Percentiles rank a stretch among this genome's conserved stretches.
phyloP scores from a whole-genome alignment of 192 early-diverging fungal species.

The Jimgerdemannia flammicorona region DNA sequence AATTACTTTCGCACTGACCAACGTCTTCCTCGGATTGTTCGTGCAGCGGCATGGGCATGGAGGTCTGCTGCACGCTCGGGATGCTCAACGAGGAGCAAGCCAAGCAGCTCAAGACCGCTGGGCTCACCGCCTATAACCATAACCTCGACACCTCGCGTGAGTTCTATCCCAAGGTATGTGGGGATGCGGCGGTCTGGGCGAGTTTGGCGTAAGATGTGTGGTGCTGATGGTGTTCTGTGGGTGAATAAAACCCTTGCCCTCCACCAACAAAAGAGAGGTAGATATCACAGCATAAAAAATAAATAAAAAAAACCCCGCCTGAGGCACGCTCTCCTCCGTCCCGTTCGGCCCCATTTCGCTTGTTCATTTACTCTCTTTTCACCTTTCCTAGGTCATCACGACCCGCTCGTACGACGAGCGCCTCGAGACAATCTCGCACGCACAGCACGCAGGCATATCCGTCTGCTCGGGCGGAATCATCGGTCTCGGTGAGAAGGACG shows the following conservation, averaged over 20 bases:
- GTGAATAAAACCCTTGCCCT: slow-evolving; percentile 10
- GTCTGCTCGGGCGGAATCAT: slow-evolving; percentile 87
- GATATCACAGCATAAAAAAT: slow-evolving; percentile 18
- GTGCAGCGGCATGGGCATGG: slow-evolving; percentile 73
- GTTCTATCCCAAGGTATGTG: slow-evolving; percentile 62
- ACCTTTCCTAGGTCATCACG: slow-evolving; percentile 57
- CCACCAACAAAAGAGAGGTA: not conserved
- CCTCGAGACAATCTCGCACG: slow-evolving; percentile 66
- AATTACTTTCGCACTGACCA: not conserved
- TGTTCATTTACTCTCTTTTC: too few relatives aligned
- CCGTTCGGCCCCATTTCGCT: too few relatives aligned
- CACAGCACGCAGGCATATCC: slow-evolving; percentile 71
- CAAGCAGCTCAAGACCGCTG: slow-evolving; percentile 73
- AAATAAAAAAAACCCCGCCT: too few relatives aligned
- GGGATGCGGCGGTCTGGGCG: not conserved
- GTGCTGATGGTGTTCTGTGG: not conserved
- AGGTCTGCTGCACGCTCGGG: slow-evolving; percentile 83
- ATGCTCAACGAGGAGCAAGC: slow-evolving; percentile 76
- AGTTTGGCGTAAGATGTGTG: not conserved
- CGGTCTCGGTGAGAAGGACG: slow-evolving; percentile 69
- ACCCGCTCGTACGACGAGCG: slow-evolving; percentile 79
- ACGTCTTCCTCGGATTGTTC: slow-evolving; percentile 1
- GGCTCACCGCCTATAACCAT: slow-evolving; percentile 85
- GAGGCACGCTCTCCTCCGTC: too few relatives aligned
- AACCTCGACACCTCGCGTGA: slow-evolving; percentile 80